phyloP scores from a whole-genome alignment of 306 rosid species.

The Vigna angularis region DNA sequence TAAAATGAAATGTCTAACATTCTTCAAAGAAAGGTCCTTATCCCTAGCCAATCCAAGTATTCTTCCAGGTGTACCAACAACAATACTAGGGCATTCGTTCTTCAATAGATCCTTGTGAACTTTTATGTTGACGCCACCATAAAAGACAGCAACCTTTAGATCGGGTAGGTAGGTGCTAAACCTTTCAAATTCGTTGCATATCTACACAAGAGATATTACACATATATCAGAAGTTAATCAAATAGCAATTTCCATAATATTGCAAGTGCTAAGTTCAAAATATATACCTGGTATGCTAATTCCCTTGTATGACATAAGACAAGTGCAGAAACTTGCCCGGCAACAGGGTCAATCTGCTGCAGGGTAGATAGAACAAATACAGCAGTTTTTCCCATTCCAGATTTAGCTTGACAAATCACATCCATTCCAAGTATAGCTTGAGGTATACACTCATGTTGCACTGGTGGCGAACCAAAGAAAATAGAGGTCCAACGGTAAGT shows the following conservation, averaged over 20 bases:
- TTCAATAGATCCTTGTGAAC: slow-evolving; percentile 88
- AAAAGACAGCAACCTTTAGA: slow-evolving; percentile 96
- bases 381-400: slow-evolving; percentile 99
- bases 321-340: slow-evolving; percentile 94
- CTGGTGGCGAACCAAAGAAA: slow-evolving; percentile 91
- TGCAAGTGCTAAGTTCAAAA: not conserved
- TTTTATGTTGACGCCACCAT: slow-evolving; percentile 92
- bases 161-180: slow-evolving; percentile 90
- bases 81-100: slow-evolving; percentile 97
- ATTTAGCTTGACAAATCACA: slow-evolving; percentile 98
- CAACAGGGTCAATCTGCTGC: slow-evolving; percentile 97
- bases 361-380: slow-evolving; percentile 91
- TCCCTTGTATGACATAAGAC: slow-evolving; percentile 96
- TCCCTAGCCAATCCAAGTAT: slow-evolving; percentile 84
- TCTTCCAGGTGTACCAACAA: slow-evolving; percentile 99
- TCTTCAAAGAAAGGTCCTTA: slow-evolving; percentile 88
- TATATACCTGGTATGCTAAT: slow-evolving; percentile 88
- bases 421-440: slow-evolving; percentile 99
- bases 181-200: slow-evolving; percentile 97
- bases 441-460: slow-evolving; percentile 99
- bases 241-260: not conserved
- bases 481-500: slow-evolving; percentile 72
- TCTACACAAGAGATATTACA: slow-evolving; percentile 73
- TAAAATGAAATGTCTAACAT: slow-evolving; percentile 90
- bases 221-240: slow-evolving; percentile 32